phyloP scores from a whole-genome alignment of 148 eudicot genomes.

The Fallopia convolvulus region DNA sequence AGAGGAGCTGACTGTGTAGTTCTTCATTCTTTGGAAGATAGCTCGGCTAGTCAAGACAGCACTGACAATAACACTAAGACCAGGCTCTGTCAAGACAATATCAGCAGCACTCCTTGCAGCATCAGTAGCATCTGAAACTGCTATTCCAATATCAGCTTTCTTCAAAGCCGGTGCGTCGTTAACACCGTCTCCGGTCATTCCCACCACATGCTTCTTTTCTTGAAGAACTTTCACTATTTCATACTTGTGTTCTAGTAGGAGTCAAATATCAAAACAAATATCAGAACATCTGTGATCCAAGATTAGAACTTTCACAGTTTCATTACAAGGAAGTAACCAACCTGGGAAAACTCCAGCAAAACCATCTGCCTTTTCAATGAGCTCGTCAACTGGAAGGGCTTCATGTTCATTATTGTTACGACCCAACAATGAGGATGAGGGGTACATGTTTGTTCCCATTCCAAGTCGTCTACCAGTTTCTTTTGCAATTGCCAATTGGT shows the following conservation, averaged over 20 bases:
- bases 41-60: slow-evolving; percentile 75
- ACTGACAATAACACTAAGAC: slow-evolving; percentile 62
- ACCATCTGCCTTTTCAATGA: slow-evolving; percentile 61
- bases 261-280: background rate
- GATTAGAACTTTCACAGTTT: too few relatives aligned
- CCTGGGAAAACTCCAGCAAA: slow-evolving; percentile 74
- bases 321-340: slow-evolving; percentile 1
- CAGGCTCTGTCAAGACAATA: slow-evolving; percentile 68
- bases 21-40: slow-evolving; percentile 70
- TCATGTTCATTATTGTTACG: slow-evolving; percentile 34
- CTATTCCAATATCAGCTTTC: slow-evolving; percentile 76
- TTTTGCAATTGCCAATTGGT: slow-evolving; percentile 65
- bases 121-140: slow-evolving; percentile 70
- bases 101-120: slow-evolving; percentile 74
- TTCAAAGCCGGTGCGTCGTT: slow-evolving; percentile 72
- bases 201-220: slow-evolving; percentile 58
- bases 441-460: slow-evolving; percentile 68
- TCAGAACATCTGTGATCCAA: background rate
- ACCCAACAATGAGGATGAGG: slow-evolving; percentile 51
- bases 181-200: slow-evolving; percentile 78
- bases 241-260: slow-evolving; percentile 53
- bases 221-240: slow-evolving; percentile 63
- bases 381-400: slow-evolving; percentile 52
- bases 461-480: slow-evolving; percentile 72
- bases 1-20: slow-evolving; percentile 40